These are phyloP conservation scores for Gamsiella multidivaricata DNA, from an alignment of 192 early-diverging fungal species.

Conservation along the genomic window DNA sequence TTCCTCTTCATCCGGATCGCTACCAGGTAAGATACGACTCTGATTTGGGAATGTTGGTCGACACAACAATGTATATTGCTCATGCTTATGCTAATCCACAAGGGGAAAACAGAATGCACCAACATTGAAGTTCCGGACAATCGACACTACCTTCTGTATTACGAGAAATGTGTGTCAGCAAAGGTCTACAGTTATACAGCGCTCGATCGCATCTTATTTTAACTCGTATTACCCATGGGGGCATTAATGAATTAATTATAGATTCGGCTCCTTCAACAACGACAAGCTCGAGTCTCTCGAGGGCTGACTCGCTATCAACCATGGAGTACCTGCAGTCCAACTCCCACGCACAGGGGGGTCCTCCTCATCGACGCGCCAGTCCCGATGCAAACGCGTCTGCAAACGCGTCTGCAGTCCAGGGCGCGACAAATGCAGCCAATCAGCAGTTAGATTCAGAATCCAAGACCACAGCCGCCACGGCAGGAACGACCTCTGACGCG, in stretches of 20 bases:
- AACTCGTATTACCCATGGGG: neutral
- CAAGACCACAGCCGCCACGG: neutral
- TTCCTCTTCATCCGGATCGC: conserved; percentile 13
- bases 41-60: too few relatives aligned
- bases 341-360: conserved; percentile 8
- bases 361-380: neutral
- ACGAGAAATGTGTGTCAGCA: too few relatives aligned
- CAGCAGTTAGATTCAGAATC: neutral
- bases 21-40: conserved; percentile 24
- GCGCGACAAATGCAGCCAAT: neutral
- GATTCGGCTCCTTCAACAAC: conserved; percentile 15
- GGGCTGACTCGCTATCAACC: conserved; percentile 12
- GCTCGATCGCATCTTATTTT: too few relatives aligned
- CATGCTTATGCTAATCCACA: neutral
- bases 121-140: too few relatives aligned
- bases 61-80: neutral
- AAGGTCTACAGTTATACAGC: too few relatives aligned
- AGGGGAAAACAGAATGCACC: too few relatives aligned
- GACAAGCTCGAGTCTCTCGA: conserved; percentile 18
- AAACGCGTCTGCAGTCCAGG: neutral
- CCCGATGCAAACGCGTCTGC: neutral
- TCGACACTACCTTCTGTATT: too few relatives aligned
- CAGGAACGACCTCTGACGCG: neutral
- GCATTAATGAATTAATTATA: conserved; percentile 16
- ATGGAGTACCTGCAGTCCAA: conserved; percentile 14